A percentile compares a stretch with the other conserved stretches of the same genome.
Conservation (phyloP, 257 asterid genomes). For the Plantago ovata region DNA sequence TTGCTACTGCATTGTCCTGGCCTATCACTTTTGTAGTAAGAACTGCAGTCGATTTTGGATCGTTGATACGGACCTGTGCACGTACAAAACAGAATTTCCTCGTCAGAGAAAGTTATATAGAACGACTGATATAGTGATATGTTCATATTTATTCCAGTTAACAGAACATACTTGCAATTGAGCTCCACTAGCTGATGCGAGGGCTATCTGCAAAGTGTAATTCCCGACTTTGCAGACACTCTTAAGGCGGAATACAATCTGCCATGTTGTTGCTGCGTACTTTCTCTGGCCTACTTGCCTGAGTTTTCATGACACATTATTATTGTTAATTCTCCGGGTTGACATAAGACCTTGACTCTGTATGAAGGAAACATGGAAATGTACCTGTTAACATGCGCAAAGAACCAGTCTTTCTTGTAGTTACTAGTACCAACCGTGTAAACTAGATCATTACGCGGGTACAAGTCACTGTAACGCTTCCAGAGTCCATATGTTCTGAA, state of each 20-base stretch:
- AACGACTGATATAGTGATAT: too few species aligned
- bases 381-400: slow-evolving; percentile 33
- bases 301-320: too few species aligned
- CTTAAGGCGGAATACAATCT: slow-evolving; percentile 20
- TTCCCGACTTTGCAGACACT: slow-evolving; percentile 3
- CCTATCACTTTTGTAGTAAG: slow-evolving; percentile 24
- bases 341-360: too few species aligned
- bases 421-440: slow-evolving; percentile 25
- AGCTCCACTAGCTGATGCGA: slow-evolving; percentile 29
- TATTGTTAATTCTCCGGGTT: too few species aligned
- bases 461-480: slow-evolving; percentile 23
- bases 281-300: too few species aligned
- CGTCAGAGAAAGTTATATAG: too few species aligned
- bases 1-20: slow-evolving; percentile 40
- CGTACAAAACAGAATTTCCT: too few species aligned
- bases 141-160: too few species aligned
- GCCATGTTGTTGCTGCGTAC: slow-evolving; percentile 27
- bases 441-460: slow-evolving; percentile 26
- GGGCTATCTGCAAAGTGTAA: slow-evolving; percentile 35
- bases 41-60: slow-evolving; percentile 8
- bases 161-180: slow-evolving; percentile 25
- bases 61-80: slow-evolving; percentile 31
- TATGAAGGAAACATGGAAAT: background rate
- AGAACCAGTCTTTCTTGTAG: slow-evolving; percentile 33
- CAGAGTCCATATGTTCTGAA: slow-evolving; percentile 37